A percentile compares a stretch with the other conserved stretches of the same genome.
These are phyloP conservation scores for Tardiomyces blankii DNA, from an alignment of 1,139 yeast genomes.

Conservation along the genomic window DNA sequence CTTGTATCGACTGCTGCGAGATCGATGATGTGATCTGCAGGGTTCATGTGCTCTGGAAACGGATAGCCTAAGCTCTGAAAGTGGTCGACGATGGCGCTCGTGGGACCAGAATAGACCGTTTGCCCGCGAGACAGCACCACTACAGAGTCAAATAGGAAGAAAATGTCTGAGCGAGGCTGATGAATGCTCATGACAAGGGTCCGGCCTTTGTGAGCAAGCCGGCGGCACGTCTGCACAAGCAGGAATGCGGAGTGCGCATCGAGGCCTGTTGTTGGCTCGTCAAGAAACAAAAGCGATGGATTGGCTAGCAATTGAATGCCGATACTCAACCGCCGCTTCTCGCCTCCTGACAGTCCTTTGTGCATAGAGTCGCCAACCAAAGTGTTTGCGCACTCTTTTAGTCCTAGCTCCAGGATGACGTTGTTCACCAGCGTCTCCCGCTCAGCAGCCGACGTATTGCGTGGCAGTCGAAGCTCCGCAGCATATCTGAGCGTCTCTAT, in stretches of 20 bases:
- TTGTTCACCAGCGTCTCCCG: constrained; percentile 44
- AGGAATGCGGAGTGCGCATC: constrained; percentile 69
- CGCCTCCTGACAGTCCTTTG: constrained; percentile 71
- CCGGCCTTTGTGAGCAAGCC: constrained; percentile 49
- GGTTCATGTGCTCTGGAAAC: constrained; percentile 40
- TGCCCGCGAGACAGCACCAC: constrained; percentile 62
- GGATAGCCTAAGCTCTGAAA: constrained; percentile 38
- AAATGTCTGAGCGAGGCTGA: constrained; percentile 75
- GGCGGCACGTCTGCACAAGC: constrained; percentile 51
- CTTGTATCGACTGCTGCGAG: constrained; percentile 56
- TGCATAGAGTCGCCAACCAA: constrained; percentile 40
- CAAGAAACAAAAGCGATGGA: constrained; percentile 68
- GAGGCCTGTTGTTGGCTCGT: constrained; percentile 84
- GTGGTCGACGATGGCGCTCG: constrained; percentile 36
- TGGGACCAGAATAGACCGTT: constrained; percentile 47
- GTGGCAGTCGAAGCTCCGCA: constrained; percentile 53
- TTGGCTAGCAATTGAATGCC: constrained; percentile 69
- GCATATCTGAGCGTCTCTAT: constrained; percentile 59
- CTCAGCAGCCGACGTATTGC: constrained; percentile 30
- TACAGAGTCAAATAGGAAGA: constrained; percentile 55
- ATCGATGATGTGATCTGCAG: constrained; percentile 59
- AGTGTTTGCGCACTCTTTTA: constrained; percentile 50
- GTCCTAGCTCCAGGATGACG: constrained; percentile 47
- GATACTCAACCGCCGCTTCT: constrained; percentile 63
- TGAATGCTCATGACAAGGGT: constrained; percentile 70